Evolutionary conservation across 352 stramenopile genomes (phyloP).

Genomic region (Phytophthora hibernalis): DNA sequence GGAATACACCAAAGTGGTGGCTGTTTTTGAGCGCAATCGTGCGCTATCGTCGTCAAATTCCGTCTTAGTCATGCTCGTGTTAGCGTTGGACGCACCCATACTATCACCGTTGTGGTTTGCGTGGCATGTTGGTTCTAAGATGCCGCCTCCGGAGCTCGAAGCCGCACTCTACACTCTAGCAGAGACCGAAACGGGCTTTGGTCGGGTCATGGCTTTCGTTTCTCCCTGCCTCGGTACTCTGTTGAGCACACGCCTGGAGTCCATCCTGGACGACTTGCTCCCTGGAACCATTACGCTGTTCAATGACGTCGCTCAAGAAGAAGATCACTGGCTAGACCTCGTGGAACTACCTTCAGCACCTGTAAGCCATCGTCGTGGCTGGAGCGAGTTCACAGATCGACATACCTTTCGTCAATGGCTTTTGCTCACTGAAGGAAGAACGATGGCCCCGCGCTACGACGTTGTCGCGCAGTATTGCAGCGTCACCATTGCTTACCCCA

Average conservation of each 20-base stretch:
- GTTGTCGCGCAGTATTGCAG: conserved; percentile 58
- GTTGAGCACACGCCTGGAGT: conserved; percentile 44
- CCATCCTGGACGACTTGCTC: conserved; percentile 55
- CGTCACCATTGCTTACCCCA: conserved; percentile 59
- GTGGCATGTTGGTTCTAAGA: conserved; percentile 66
- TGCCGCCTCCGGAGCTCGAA: conserved; percentile 43
- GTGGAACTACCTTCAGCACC: conserved; percentile 39
- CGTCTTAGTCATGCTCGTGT: conserved; percentile 64
- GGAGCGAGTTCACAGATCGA: conserved; percentile 42
- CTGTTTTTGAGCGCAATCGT: conserved; percentile 59
- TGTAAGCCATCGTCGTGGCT: conserved; percentile 59
- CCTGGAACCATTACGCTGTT: conserved; percentile 63
- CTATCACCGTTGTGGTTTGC: conserved; percentile 68
- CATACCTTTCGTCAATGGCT: conserved; percentile 65
- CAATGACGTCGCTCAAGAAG: conserved; percentile 41
- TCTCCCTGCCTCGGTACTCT: conserved; percentile 45
- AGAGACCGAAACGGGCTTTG: conserved; percentile 18
- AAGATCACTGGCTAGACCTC: conserved; percentile 47
- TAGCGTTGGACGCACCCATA: conserved; percentile 71
- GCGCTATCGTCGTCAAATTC: conserved; percentile 64
- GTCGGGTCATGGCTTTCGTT: conserved; percentile 21
- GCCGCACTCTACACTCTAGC: conserved; percentile 16
- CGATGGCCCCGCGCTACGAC: conserved; percentile 50
- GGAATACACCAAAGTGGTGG: conserved; percentile 62
- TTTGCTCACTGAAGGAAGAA: conserved; percentile 18